Evolutionary conservation across 805 yeast genomes (phyloP), one percentile per base, ranked within the genome.

Genomic region (Candida loeiensis): DNA sequence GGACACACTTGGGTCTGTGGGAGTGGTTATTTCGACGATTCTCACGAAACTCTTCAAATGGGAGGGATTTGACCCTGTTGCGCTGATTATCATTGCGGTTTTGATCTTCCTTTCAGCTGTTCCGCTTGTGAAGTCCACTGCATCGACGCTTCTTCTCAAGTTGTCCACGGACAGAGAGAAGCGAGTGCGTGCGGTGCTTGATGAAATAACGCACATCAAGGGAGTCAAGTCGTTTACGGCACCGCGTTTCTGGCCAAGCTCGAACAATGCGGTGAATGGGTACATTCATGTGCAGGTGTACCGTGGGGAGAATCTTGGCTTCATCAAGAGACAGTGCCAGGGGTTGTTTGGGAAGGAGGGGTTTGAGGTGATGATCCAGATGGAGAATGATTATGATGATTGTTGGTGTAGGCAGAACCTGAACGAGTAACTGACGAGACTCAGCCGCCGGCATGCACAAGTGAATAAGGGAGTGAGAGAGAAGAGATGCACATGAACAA

Each of bases 1-100:
- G 0, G 99, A 93, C 54, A 90, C 98, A 0, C 66, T 93, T 29
- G 99, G 99, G 0, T 91, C 98, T 0, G 95, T 90, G 0, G 98
- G 98, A 5, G 99, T 95, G 13, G 90, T 93, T n/a, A 61, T 88
- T 1, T 89, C 97, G 0, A 91, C 99, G 0, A 40, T 88, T 4
- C 63, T 93, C 28, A 85, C 91, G 6, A 78, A 81, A 43, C 53
- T 79, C 24, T 82, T 85, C 58, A 45, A 49, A 13, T 76, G 85
- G 79, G 76, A 80, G 40, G 82, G 95, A 1, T 83, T 91, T 55
- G 99, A 93, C 56, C 97, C 99, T 1, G 62, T 93, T 15, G 95
- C 97, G 0, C 90, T 98, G 1, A 71, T 93, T 3, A 71, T 90
- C 50, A 91, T 93, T 45, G 96, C 96, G 0, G 60, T 76, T 4